Evolutionary conservation across 2,329 filamentous ascomycete species (phyloP).

Genomic region (Pseudopyricularia cyperi): DNA sequence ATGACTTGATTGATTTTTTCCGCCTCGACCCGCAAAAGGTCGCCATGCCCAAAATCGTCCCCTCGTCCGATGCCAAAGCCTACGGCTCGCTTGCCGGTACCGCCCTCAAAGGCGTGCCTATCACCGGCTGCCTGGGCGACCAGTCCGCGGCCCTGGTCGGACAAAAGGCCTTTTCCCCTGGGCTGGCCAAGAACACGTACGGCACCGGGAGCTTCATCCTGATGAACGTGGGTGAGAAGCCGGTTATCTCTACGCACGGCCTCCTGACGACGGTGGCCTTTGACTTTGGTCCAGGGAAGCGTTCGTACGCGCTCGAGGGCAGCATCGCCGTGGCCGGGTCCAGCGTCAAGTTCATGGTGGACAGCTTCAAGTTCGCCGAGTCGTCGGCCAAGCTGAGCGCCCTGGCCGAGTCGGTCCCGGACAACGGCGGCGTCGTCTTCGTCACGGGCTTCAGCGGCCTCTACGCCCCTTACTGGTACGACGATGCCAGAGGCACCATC

Average conservation of each 20-base stretch:
- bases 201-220: conserved; percentile 76
- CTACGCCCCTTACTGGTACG: conserved; percentile 77
- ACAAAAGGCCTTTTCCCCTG: conserved; percentile 64
- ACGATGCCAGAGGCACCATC: conserved; percentile 68
- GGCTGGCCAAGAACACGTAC: conserved; percentile 74
- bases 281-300: conserved; percentile 54
- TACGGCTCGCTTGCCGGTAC: conserved; percentile 54
- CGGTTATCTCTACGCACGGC: conserved; percentile 66
- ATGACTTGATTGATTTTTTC: conserved; percentile 63
- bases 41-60: conserved; percentile 62
- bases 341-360: conserved; percentile 55
- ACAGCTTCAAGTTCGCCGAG: conserved; percentile 43
- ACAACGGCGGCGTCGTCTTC: conserved; percentile 65
- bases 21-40: conserved; percentile 56
- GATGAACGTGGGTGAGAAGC: conserved; percentile 70
- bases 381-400: conserved; percentile 29
- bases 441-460: conserved; percentile 73
- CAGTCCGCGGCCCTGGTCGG: conserved; percentile 73
- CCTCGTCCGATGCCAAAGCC: conserved; percentile 54
- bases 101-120: conserved; percentile 50
- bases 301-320: conserved; percentile 64
- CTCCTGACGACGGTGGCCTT: conserved; percentile 68
- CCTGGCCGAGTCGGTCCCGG: conserved; percentile 35
- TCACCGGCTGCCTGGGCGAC: conserved; percentile 69
- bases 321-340: conserved; percentile 67